Conservation (phyloP, 2,329 filamentous ascomycete genomes). For the Scleromitrula shiraiana region DNA sequence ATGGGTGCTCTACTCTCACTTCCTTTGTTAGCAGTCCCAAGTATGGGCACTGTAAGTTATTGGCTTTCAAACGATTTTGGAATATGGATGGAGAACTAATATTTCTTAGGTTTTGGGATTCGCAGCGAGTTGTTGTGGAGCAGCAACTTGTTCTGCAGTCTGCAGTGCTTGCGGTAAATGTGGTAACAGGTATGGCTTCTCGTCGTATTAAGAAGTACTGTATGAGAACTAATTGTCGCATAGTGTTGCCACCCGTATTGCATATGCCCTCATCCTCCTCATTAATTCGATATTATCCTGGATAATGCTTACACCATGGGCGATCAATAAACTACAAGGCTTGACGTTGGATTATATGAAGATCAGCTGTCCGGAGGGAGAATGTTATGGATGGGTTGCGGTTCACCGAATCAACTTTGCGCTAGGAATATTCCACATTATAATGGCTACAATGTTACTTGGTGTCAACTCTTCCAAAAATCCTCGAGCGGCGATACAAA, state of each 20-base stretch:
- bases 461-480: constrained; percentile 84
- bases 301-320: constrained; percentile 99
- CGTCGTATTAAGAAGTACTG: background rate
- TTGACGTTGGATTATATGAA: constrained; percentile 93
- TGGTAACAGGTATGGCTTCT: constrained; percentile 67
- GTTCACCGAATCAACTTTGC: constrained; percentile 98
- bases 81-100: constrained; percentile 14
- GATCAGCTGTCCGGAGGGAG: constrained; percentile 81
- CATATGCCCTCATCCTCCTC: constrained; percentile 88
- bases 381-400: constrained; percentile 92
- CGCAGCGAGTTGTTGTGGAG: constrained; percentile 87
- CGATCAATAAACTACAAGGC: constrained; percentile 88
- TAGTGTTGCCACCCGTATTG: constrained; percentile 93
- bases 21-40: constrained; percentile 81
- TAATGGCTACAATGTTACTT: constrained; percentile 76
- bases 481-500: constrained; percentile 80
- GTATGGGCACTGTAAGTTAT: constrained; percentile 70
- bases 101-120: constrained; percentile 60
- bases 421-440: constrained; percentile 84
- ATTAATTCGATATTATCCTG: constrained; percentile 95
- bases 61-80: background rate
- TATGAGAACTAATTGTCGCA: constrained; percentile 10
- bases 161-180: constrained; percentile 96
- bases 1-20: constrained; percentile 93
- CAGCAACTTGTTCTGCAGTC: constrained; percentile 90